These are phyloP conservation scores for Gossypium gossypioides DNA, from an alignment of 441 rosid genomes.

Conservation along the genomic window DNA sequence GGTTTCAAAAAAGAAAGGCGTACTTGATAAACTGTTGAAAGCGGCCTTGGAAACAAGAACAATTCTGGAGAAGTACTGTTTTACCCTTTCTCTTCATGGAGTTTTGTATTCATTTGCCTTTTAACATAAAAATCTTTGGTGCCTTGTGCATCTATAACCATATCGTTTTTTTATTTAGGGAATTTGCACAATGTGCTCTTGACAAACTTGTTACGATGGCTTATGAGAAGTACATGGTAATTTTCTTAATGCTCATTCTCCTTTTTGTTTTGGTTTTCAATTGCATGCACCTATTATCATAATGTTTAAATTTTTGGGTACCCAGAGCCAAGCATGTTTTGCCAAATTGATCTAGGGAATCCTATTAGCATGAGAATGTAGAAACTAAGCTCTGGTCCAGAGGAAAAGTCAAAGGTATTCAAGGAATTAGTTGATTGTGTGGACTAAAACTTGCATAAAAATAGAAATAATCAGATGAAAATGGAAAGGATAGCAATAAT, in stretches of 20 bases:
- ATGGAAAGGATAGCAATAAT: background rate
- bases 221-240: constrained; percentile 81
- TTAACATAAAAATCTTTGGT: constrained; percentile 13
- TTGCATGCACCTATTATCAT: background rate
- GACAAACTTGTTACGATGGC: constrained; percentile 79
- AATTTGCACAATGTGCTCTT: constrained; percentile 56
- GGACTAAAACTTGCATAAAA: background rate
- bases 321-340: background rate
- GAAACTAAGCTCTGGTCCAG: background rate
- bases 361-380: background rate
- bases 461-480: background rate
- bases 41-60: constrained; percentile 51
- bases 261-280: background rate
- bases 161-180: constrained; percentile 39
- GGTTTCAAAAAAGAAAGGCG: constrained; percentile 59
- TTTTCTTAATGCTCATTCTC: constrained; percentile 9
- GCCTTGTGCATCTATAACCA: constrained; percentile 1
- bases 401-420: background rate
- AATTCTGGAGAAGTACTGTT: constrained; percentile 57
- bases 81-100: constrained; percentile 12
- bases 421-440: background rate
- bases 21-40: constrained; percentile 48
- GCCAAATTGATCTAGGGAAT: background rate
- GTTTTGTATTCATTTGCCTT: constrained; percentile 6
- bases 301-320: background rate